Conservation (phyloP, 768 basidiomycete genomes). For the Botryobasidium botryosum region DNA sequence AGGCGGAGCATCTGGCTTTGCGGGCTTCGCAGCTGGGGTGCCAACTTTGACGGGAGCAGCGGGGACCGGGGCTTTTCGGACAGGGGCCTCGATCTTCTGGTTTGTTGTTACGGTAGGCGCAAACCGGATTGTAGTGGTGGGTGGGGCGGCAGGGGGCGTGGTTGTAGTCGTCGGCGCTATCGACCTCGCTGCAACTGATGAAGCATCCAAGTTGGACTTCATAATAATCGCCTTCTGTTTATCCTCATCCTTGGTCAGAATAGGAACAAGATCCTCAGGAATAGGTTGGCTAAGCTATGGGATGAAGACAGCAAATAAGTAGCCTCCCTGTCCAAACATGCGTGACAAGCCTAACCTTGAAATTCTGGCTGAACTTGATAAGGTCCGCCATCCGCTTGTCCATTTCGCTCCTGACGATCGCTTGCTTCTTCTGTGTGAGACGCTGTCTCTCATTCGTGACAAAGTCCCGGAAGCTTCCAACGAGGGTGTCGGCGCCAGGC, state of each 20-base stretch:
- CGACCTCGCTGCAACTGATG: conserved; percentile 45
- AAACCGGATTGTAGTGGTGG: background rate
- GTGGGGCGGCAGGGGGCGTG: background rate
- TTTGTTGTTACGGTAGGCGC: background rate
- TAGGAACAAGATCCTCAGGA: conserved; percentile 82
- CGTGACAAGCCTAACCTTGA: conserved; percentile 69
- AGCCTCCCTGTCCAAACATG: background rate
- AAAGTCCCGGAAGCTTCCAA: conserved; percentile 81
- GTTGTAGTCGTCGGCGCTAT: conserved; percentile 32
- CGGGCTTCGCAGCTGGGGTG: conserved; percentile 5
- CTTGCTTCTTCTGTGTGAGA: conserved; percentile 78
- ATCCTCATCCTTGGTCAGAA: conserved; percentile 84
- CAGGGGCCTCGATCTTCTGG: conserved; percentile 1
- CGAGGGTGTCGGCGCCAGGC: conserved; percentile 30
- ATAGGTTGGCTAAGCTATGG: conserved; percentile 80
- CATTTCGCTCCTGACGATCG: conserved; percentile 80
- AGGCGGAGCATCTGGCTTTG: background rate
- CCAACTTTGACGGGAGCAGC: conserved; percentile 9
- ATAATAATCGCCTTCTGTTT: conserved; percentile 73
- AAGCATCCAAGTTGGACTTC: conserved; percentile 53
- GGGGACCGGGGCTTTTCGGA: background rate
- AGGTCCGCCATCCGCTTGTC: conserved; percentile 88
- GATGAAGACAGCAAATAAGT: background rate
- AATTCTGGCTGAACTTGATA: conserved; percentile 79
- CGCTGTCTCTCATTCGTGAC: conserved; percentile 84